These are phyloP conservation scores for Rhododendron vialii DNA, from an alignment of 148 eudicot species.

Conservation along the genomic window DNA sequence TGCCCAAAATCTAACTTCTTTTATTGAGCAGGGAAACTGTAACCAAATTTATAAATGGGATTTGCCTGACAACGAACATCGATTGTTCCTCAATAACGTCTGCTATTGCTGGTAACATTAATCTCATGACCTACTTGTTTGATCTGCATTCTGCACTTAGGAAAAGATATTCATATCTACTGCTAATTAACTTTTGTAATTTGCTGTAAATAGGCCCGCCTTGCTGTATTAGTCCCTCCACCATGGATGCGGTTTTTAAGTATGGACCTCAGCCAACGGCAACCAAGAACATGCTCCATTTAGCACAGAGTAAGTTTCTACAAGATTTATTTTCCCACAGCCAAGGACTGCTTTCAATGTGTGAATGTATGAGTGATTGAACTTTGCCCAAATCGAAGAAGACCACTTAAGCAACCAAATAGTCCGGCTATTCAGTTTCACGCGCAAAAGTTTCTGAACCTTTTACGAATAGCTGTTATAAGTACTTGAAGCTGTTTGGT, in stretches of 20 bases:
- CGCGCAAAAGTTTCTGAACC: neutral
- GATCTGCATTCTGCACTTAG: neutral
- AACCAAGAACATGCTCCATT: slow-evolving; percentile 73
- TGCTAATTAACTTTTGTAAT: neutral
- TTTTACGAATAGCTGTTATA: no score
- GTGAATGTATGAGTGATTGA: neutral
- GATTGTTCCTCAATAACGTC: slow-evolving; percentile 25
- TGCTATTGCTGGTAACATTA: slow-evolving; percentile 29
- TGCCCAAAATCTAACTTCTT: neutral
- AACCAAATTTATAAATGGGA: slow-evolving; percentile 19
- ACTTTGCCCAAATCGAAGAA: neutral
- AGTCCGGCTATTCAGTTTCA: neutral
- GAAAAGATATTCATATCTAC: no score
- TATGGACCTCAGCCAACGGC: slow-evolving; percentile 70
- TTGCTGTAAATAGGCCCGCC: slow-evolving; percentile 38
- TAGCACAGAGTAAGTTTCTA: slow-evolving; percentile 61
- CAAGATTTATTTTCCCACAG: neutral
- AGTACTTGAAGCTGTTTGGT: neutral
- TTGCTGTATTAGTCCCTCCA: slow-evolving; percentile 61
- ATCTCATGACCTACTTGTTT: neutral
- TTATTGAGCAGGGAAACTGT: slow-evolving; percentile 25
- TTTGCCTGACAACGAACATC: slow-evolving; percentile 19
- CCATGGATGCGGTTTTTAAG: slow-evolving; percentile 27
- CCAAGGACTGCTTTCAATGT: neutral
- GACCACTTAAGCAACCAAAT: neutral